These are phyloP conservation scores for Chaetomiaceae sp. DNA, from an alignment of 2,329 filamentous ascomycete species.

Conservation along the genomic window DNA sequence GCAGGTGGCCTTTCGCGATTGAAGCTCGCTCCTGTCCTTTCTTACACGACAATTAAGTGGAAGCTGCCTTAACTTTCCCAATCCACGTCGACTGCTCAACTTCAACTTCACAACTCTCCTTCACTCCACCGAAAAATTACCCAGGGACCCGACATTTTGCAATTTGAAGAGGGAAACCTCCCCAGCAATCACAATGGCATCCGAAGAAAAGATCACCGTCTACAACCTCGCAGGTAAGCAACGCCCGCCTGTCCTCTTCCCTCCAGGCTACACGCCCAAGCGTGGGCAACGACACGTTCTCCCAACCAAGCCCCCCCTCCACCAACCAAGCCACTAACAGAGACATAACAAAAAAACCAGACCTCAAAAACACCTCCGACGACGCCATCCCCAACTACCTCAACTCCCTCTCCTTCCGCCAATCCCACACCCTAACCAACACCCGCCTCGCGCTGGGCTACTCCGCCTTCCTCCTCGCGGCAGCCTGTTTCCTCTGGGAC, in stretches of 20 bases:
- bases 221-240: conserved; percentile 60
- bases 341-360: conserved; percentile 41
- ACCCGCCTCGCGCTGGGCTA: conserved; percentile 82
- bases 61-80: not conserved
- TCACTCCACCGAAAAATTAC: too few relatives aligned
- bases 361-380: conserved; percentile 94
- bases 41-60: not conserved
- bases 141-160: too few relatives aligned
- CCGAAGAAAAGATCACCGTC: conserved; percentile 56
- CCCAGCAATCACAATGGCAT: conserved; percentile 32
- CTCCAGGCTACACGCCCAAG: not conserved
- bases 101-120: too few relatives aligned
- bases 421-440: conserved; percentile 76
- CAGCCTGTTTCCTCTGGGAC: conserved; percentile 83
- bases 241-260: conserved; percentile 4
- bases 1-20: conserved; percentile 23
- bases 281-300: too few relatives aligned
- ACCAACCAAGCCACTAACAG: too few relatives aligned
- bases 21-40: conserved; percentile 1
- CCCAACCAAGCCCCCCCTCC: conserved; percentile 4
- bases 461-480: conserved; percentile 72
- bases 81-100: not conserved
- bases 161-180: not conserved
- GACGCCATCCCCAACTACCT: conserved; percentile 93
- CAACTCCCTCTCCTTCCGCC: conserved; percentile 77